Evolutionary conservation across 192 early-diverging fungal genomes (phyloP), one percentile per base, ranked within the genome.

Genomic region (Umbelopsis sp.): DNA sequence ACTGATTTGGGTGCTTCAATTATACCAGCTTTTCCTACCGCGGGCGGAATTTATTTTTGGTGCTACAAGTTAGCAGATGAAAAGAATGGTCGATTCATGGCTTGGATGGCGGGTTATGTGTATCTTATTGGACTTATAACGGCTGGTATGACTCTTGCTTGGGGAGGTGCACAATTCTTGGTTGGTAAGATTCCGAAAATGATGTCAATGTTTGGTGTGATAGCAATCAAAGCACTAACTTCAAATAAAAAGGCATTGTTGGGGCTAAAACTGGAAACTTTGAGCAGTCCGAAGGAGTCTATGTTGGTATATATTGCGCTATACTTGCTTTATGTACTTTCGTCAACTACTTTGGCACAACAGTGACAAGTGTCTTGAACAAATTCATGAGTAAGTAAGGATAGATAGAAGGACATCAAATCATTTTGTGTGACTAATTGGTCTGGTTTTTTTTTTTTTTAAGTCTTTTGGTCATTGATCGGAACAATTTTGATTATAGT

Each of bases 401-500:
- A 13, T 66, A 4, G 21, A 9, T 27, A 13, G 15, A 2, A 2
- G 45, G 2, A 46, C 27, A 46, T 11, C 20, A 46, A 15, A 21
- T 68, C 1, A 25, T 20, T 21, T 49, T 41, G 6, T 0, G 5
- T 13, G 12, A 49, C 20, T 49, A 16, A 49, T 9, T 6, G 13
- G 12, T 61, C 37, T 41, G 37, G 49, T 11, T 69, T n/a, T 50
- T 53, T 8, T 67, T 74, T 69, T n/a, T 50, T 53, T 8, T 67
- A 72, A 74, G 72, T 69, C 20, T 65, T 80, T 18, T 81, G 78
- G 76, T 71, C 78, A 37, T 55, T 71, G 15, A 75, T 80, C 66
- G 83, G 80, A 27, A 81, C 80, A 5, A 65, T 84, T 15, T 22
- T 84, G 51, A 71, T 84, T 46, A 76, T 84, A 20, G 33, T 81